Evolutionary conservation across 805 yeast species (phyloP).

Genomic region (Monosporozyma unispora): DNA sequence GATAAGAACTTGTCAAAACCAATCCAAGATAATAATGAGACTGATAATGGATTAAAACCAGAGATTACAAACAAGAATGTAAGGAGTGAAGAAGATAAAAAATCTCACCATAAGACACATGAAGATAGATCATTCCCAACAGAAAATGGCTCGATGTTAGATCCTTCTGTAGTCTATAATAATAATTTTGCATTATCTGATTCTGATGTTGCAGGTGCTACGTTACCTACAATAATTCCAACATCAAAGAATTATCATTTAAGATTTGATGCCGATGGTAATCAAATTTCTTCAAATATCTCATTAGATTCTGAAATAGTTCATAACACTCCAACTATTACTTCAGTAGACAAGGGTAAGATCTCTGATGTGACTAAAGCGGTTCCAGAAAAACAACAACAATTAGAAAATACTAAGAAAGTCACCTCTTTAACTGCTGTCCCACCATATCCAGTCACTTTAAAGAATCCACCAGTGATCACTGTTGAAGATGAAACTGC

Average conservation of each 20-base stretch:
- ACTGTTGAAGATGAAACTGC: neutral
- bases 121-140: neutral
- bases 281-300: neutral
- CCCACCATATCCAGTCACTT: neutral
- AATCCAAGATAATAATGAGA: neutral
- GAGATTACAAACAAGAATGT: neutral
- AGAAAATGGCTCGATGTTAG: neutral
- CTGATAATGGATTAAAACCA: neutral
- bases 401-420: too few species aligned
- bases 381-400: too few species aligned
- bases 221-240: constrained; percentile 27
- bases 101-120: neutral
- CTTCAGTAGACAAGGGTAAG: neutral
- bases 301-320: neutral
- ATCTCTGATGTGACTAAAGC: neutral
- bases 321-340: neutral
- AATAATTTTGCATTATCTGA: constrained; percentile 5
- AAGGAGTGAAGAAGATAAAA: neutral
- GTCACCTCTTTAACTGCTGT: neutral
- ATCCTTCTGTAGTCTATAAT: constrained; percentile 3
- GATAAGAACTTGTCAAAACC: neutral
- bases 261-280: constrained; percentile 7
- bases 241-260: constrained; percentile 24
- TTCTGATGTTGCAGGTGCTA: constrained; percentile 26
- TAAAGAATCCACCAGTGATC: neutral